Conservation (phyloP, 2,329 filamentous ascomycete species). For the Sporothrix brunneoviolacea region DNA sequence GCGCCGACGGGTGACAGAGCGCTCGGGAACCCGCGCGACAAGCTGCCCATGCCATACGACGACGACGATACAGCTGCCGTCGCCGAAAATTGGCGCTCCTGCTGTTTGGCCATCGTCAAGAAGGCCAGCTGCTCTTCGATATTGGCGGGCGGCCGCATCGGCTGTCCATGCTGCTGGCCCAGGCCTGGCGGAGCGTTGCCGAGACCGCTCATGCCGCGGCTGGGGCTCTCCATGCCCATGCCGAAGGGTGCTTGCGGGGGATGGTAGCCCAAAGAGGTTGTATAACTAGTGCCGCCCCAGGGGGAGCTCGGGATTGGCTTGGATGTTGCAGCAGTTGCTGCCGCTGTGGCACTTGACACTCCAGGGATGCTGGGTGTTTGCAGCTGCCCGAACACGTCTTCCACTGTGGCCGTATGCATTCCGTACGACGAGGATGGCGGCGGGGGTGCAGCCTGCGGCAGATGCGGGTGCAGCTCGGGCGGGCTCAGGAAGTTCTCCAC, state of each 20-base stretch:
- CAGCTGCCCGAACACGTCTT: slow-evolving; percentile 42
- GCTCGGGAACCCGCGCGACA: slow-evolving; percentile 17
- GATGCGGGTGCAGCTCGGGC: slow-evolving; percentile 28
- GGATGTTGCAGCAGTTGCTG: slow-evolving; percentile 5
- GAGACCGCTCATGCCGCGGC: background rate
- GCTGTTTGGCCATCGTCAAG: slow-evolving; percentile 10
- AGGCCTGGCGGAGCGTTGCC: background rate
- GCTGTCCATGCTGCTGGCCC: background rate
- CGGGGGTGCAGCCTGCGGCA: slow-evolving; percentile 23
- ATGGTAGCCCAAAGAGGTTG: slow-evolving; percentile 5
- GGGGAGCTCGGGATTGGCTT: slow-evolving; percentile 39
- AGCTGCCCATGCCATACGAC: slow-evolving; percentile 6
- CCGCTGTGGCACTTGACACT: background rate
- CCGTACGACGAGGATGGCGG: slow-evolving; percentile 39
- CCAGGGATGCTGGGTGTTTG: slow-evolving; percentile 27
- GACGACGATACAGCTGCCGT: background rate
- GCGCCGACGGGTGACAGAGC: slow-evolving; percentile 16
- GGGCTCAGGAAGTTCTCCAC: slow-evolving; percentile 44
- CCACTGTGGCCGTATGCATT: slow-evolving; percentile 46
- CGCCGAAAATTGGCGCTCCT: background rate
- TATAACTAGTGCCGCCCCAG: slow-evolving; percentile 30
- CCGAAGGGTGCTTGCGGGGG: background rate
- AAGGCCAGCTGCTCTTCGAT: slow-evolving; percentile 16
- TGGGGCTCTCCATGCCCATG: background rate
- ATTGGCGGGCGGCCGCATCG: slow-evolving; percentile 5